phyloP scores from a whole-genome alignment of 2,329 filamentous ascomycete genomes.

The Penicillium sp. region DNA sequence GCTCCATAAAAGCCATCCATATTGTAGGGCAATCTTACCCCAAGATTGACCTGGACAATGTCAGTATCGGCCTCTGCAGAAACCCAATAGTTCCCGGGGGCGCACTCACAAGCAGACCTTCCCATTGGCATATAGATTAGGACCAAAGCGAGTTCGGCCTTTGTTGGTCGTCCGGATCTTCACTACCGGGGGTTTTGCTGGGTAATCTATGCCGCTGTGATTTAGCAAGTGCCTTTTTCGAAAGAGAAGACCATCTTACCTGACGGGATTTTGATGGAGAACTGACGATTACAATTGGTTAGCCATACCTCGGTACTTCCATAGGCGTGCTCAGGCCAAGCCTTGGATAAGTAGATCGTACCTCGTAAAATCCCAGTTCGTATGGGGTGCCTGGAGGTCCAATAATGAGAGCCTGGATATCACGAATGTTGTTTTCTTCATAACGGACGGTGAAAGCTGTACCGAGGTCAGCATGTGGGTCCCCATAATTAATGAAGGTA shows the following conservation, averaged over 20 bases:
- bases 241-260: constrained; percentile 47
- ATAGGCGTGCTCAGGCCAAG: neutral
- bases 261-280: constrained; percentile 71
- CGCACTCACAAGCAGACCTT: constrained; percentile 82
- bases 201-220: constrained; percentile 66
- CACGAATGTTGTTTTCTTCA: constrained; percentile 81
- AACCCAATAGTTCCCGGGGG: neutral
- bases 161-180: constrained; percentile 79
- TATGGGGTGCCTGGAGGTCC: constrained; percentile 94
- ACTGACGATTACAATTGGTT: constrained; percentile 50
- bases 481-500: no score
- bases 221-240: neutral
- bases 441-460: constrained; percentile 82
- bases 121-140: constrained; percentile 88
- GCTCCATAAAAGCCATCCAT: neutral
- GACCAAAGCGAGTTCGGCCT: constrained; percentile 89
- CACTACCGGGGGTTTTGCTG: constrained; percentile 60
- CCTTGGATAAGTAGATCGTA: constrained; percentile 40
- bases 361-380: constrained; percentile 96
- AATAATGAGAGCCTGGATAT: constrained; percentile 82
- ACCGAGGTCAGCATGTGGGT: constrained; percentile 13
- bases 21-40: constrained; percentile 55
- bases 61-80: constrained; percentile 13
- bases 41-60: constrained; percentile 66
- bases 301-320: neutral